Evolutionary conservation across 345 rosid genomes (phyloP), one percentile per base, ranked within the genome.

Genomic region (Arabidopsis arenosa): DNA sequence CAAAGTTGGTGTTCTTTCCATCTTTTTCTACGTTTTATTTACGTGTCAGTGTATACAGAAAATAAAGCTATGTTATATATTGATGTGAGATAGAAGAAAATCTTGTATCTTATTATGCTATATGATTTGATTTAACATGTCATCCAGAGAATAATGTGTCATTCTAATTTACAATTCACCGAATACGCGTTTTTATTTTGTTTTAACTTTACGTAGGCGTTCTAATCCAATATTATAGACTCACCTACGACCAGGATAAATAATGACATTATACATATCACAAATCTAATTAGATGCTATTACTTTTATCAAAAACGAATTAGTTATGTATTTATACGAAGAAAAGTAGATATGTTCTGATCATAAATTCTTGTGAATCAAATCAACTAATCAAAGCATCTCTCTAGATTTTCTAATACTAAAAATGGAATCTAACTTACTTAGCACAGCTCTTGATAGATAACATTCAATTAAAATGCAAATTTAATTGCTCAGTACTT

Each of bases 1-100:
- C 45, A 73, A 63, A 43, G 48, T 54, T 73, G n/a, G 26, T 33
- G n/a, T 54, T 39, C 70, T 43, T 43, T 73, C 14, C 4, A 3
- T 40, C 63, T 14, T 41, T 63, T 21, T 45, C 36, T 11, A 53
- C 15, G n/a, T 15, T 36, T 48, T 23, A 5, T 10, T 11, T 15
- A 23, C 59, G 30, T 59, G 41, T n/a, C n/a, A n/a, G n/a, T 23
- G n/a, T 23, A 49, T 7, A 30, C 57, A 33, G 0, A 15, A 37
- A 35, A 32, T 21, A 12, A 21, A 18, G 37, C 37, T 23, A 1
- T 4, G 6, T 23, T 18, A 17, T 53, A 14, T 7, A 36, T 66
- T 49, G 14, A 35, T 36, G 36, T 33, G 17, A 12, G 13, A 13
- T 45, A 64, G 11, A 40, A 39, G 3, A 28, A 28, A 5, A 6